These are phyloP conservation scores for Tulasnella sp. DNA, from an alignment of 768 basidiomycete genomes.

Conservation along the genomic window DNA sequence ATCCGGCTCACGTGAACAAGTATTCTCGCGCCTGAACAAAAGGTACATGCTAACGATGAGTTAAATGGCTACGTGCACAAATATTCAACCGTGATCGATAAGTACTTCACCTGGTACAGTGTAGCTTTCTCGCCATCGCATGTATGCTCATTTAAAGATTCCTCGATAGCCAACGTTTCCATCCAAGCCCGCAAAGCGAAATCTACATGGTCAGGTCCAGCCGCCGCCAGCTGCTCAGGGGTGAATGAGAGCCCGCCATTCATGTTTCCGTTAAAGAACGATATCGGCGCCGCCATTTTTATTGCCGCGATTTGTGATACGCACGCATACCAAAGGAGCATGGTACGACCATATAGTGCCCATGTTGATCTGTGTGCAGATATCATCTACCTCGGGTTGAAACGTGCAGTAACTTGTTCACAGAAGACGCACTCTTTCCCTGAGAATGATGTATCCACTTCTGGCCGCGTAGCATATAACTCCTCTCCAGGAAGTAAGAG, in stretches of 20 bases:
- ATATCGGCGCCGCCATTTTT: too few species aligned
- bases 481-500: constrained; percentile 15
- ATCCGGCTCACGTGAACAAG: neutral
- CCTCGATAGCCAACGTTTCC: constrained; percentile 16
- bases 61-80: neutral
- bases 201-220: constrained; percentile 9
- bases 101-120: constrained; percentile 15
- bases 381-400: too few species aligned
- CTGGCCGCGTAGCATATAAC: neutral
- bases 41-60: neutral
- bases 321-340: constrained; percentile 12
- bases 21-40: constrained; percentile 12
- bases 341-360: constrained; percentile 12
- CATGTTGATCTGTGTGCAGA: constrained; percentile 12
- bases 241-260: too few species aligned
- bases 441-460: neutral
- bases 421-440: constrained; percentile 15
- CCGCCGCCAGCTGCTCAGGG: neutral
- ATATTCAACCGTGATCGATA: too few species aligned
- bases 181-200: constrained; percentile 15
- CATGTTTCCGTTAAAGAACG: too few species aligned
- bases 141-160: constrained; percentile 10
- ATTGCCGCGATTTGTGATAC: neutral
- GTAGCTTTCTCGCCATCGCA: constrained; percentile 16
- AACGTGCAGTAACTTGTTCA: too few species aligned